Conservation (phyloP, 768 basidiomycete species). For the Suillus plorans region DNA sequence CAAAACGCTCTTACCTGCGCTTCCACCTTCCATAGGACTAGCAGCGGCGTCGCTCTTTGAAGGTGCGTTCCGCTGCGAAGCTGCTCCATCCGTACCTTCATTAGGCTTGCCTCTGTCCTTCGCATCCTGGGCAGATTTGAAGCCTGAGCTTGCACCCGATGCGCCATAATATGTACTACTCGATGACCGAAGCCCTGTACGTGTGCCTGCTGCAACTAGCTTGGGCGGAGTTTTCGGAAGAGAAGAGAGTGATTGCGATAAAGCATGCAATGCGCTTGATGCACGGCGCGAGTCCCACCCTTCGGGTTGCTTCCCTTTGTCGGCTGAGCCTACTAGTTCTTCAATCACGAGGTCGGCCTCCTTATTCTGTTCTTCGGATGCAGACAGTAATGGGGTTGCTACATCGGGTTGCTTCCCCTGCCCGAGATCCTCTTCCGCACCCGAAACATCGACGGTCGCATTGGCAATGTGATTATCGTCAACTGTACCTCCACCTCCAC, state of each 20-base stretch:
- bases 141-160: conserved; percentile 17
- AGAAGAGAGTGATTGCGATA: conserved; percentile 61
- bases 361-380: conserved; percentile 9
- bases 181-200: conserved; percentile 46
- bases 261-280: conserved; percentile 50
- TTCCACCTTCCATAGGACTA: not conserved
- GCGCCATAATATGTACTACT: conserved; percentile 38
- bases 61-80: not conserved
- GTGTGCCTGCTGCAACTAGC: conserved; percentile 44
- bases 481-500: conserved; percentile 14
- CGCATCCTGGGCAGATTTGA: conserved; percentile 14
- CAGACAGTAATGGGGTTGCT: conserved; percentile 12
- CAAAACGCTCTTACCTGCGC: conserved; percentile 34
- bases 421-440: conserved; percentile 5
- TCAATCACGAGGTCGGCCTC: conserved; percentile 13
- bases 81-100: conserved; percentile 20
- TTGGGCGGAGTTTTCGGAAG: conserved; percentile 40
- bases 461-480: conserved; percentile 1
- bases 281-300: conserved; percentile 18
- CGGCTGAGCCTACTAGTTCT: conserved; percentile 11
- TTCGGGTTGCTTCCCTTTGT: conserved; percentile 24
- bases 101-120: conserved; percentile 12
- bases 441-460: not conserved
- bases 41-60: not conserved
- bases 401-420: conserved; percentile 6